Conservation (phyloP, 495 filamentous ascomycete genomes). For the Thozetella sp. region DNA sequence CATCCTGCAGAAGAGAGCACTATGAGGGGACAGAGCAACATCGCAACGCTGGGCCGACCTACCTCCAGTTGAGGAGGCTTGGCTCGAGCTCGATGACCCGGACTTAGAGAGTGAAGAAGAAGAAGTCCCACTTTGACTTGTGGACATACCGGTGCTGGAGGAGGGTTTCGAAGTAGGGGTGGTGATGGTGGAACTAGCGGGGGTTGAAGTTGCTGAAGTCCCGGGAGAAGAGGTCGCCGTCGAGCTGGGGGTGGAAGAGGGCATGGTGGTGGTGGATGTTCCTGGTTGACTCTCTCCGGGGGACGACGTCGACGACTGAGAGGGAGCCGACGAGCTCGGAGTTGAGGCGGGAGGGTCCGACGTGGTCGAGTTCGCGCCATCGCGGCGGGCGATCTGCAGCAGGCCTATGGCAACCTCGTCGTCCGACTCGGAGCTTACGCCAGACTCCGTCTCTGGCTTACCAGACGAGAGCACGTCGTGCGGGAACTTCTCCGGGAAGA, state of each 20-base stretch:
- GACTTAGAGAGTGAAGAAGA: slow-evolving; percentile 11
- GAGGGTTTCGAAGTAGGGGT: slow-evolving; percentile 5
- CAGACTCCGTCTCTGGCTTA: slow-evolving; percentile 27
- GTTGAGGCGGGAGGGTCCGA: slow-evolving; percentile 3
- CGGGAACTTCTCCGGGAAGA: slow-evolving; percentile 34
- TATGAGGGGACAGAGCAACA: no score
- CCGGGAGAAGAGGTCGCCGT: no score
- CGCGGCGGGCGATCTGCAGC: no score
- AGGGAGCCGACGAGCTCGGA: slow-evolving; percentile 6
- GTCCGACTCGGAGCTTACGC: slow-evolving; percentile 25
- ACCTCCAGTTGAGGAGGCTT: slow-evolving; percentile 4
- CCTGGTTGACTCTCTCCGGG: background rate
- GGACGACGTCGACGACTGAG: background rate
- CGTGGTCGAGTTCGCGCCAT: slow-evolving; percentile 16
- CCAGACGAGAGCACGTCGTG: slow-evolving; percentile 37
- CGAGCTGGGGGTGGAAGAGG: slow-evolving; percentile 12
- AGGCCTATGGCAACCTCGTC: slow-evolving; percentile 33
- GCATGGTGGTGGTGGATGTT: slow-evolving; percentile 8
- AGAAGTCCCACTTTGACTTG: slow-evolving; percentile 12
- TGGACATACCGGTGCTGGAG: slow-evolving; percentile 15
- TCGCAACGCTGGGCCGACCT: background rate
- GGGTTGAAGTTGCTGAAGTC: no score
- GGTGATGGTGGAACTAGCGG: slow-evolving; percentile 10
- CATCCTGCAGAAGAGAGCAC: no score
- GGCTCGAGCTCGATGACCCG: background rate